phyloP scores from a whole-genome alignment of 805 yeast species.

The Trichomonascus vanleenenianus region DNA sequence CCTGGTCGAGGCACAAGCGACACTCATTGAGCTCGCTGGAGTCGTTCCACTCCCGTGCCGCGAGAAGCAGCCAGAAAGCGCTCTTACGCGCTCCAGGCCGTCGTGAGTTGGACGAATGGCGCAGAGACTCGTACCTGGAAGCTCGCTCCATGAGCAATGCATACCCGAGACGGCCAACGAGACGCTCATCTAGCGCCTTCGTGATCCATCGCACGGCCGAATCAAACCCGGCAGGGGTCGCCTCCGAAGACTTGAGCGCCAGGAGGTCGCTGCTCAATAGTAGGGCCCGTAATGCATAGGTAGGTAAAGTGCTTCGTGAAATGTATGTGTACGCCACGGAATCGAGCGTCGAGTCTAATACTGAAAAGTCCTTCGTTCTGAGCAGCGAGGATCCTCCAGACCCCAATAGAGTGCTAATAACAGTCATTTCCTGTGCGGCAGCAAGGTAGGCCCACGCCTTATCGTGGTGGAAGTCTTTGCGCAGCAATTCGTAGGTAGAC shows the following conservation, averaged over 20 bases:
- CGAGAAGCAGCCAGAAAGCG: slow-evolving; percentile 65
- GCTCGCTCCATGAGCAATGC: slow-evolving; percentile 48
- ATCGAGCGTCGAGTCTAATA: slow-evolving; percentile 54
- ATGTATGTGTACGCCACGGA: slow-evolving; percentile 66
- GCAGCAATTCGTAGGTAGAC: slow-evolving; percentile 71
- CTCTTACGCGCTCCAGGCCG: slow-evolving; percentile 46
- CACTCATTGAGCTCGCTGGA: slow-evolving; percentile 15
- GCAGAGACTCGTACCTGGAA: slow-evolving; percentile 34
- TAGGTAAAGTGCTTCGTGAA: slow-evolving; percentile 60
- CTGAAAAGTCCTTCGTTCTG: neutral
- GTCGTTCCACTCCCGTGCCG: slow-evolving; percentile 63
- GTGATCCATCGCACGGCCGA: slow-evolving; percentile 41
- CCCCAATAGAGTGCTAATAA: slow-evolving; percentile 60
- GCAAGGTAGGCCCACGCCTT: slow-evolving; percentile 79
- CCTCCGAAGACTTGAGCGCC: slow-evolving; percentile 31
- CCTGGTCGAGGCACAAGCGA: slow-evolving; percentile 9
- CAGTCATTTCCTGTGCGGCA: slow-evolving; percentile 82
- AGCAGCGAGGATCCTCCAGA: slow-evolving; percentile 8
- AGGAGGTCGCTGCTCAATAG: slow-evolving; percentile 66
- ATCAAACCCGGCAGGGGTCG: slow-evolving; percentile 35
- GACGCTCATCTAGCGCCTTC: slow-evolving; percentile 34
- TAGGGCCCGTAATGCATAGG: slow-evolving; percentile 63
- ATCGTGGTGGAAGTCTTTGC: slow-evolving; percentile 67
- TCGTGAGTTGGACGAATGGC: neutral
- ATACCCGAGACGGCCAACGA: slow-evolving; percentile 36